phyloP scores from a whole-genome alignment of 2,329 filamentous ascomycete species.

The Orbilia quercus region DNA sequence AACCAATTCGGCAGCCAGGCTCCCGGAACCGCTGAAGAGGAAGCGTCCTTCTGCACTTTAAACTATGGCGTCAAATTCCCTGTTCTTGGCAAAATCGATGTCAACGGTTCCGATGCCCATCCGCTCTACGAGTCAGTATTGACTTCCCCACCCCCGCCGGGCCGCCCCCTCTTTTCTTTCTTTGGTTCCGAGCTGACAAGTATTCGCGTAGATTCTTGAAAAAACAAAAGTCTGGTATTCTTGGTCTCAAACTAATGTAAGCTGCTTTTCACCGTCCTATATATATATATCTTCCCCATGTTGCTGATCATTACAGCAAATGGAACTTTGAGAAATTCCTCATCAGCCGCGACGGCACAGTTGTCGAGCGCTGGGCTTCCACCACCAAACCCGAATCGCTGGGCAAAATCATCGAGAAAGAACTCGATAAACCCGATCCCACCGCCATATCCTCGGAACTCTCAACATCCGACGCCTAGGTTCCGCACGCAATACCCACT shows the following conservation, averaged over 20 bases:
- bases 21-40: constrained; percentile 79
- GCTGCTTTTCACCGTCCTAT: background rate
- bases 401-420: constrained; percentile 79
- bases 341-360: constrained; percentile 83
- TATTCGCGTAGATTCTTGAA: constrained; percentile 69
- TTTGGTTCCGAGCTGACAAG: too few relatives aligned
- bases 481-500: background rate
- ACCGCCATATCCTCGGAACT: background rate
- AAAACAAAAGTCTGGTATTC: constrained; percentile 78
- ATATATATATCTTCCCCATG: background rate
- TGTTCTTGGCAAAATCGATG: constrained; percentile 89
- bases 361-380: constrained; percentile 87
- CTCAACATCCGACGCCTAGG: background rate
- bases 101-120: constrained; percentile 85
- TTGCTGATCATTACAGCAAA: constrained; percentile 68
- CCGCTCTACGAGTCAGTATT: constrained; percentile 77
- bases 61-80: constrained; percentile 97
- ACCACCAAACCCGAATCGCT: constrained; percentile 85
- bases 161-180: too few relatives aligned
- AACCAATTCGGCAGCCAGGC: constrained; percentile 97
- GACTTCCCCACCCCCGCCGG: too few relatives aligned
- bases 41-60: constrained; percentile 77
- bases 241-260: constrained; percentile 83
- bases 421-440: constrained; percentile 70
- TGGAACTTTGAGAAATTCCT: constrained; percentile 99